Evolutionary conservation across 352 stramenopile genomes (phyloP).

Genomic region (Globisporangium apiculatum): DNA sequence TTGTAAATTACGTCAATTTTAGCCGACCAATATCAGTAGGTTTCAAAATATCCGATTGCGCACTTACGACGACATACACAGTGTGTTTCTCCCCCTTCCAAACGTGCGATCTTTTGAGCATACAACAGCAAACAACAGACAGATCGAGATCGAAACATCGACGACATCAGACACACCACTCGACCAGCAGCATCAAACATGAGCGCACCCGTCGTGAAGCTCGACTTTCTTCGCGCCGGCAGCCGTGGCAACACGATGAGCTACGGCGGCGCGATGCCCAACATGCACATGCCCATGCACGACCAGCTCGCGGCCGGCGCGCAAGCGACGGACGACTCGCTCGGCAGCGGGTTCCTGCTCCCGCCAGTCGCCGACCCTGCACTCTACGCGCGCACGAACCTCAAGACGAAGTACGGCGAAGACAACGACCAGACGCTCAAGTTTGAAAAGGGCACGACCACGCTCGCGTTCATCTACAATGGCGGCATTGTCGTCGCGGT

Average conservation of each 20-base stretch:
- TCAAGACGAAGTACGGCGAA: conserved; percentile 95
- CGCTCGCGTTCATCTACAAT: conserved; percentile 99
- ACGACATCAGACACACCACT: too few species aligned
- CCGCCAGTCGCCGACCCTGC: conserved; percentile 86
- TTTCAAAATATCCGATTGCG: too few species aligned
- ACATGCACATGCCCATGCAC: conserved; percentile 50
- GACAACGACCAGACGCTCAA: conserved; percentile 94
- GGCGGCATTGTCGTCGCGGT: conserved; percentile 97
- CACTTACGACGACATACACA: too few species aligned
- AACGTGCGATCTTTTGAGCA: too few species aligned
- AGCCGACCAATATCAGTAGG: too few species aligned
- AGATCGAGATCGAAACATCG: too few species aligned
- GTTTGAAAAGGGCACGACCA: conserved; percentile 99
- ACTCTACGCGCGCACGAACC: conserved; percentile 93
- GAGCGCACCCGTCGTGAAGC: conserved; percentile 45
- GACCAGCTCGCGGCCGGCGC: conserved; percentile 18
- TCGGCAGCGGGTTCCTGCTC: conserved; percentile 62
- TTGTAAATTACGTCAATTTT: too few species aligned
- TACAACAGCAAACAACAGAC: too few species aligned
- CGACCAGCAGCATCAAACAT: conserved; percentile 26
- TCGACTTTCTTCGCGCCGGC: conserved; percentile 67
- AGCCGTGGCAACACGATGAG: conserved; percentile 50
- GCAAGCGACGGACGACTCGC: conserved; percentile 16
- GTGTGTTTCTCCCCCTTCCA: too few species aligned
- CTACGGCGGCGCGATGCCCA: conserved; percentile 73